Percentiles rank a stretch among this genome's conserved stretches.
phyloP scores from a whole-genome alignment of 257 asterid genomes.

The Solanum appendiculatum region DNA sequence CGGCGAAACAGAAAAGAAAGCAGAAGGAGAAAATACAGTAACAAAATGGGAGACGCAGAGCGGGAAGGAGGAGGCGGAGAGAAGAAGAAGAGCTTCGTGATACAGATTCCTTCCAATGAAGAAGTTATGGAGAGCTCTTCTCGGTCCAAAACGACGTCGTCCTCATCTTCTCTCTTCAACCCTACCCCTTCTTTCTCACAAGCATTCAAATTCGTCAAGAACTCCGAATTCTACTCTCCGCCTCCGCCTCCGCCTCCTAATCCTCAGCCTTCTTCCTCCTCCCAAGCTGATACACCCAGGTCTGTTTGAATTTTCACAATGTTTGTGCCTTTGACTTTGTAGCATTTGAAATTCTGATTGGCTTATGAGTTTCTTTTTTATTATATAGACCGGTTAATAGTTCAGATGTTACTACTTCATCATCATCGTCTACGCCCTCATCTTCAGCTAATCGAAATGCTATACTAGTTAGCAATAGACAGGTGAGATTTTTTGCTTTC shows the following conservation, averaged over 20 bases:
- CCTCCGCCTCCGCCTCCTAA: constrained; percentile 15
- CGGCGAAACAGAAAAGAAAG: background rate
- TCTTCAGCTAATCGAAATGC: constrained; percentile 50
- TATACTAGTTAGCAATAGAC: constrained; percentile 94
- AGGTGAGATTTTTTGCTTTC: constrained; percentile 27
- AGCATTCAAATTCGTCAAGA: constrained; percentile 72
- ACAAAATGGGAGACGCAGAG: background rate
- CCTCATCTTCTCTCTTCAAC: constrained; percentile 36
- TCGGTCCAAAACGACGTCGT: constrained; percentile 37
- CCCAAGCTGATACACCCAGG: constrained; percentile 35
- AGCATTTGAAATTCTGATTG: background rate
- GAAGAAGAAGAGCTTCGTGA: constrained; percentile 29
- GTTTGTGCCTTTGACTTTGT: background rate
- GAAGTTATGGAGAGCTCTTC: constrained; percentile 65
- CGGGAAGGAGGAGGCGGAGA: background rate
- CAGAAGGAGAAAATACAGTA: background rate
- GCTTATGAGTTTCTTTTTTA: background rate
- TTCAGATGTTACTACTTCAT: constrained; percentile 43
- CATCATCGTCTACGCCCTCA: constrained; percentile 20
- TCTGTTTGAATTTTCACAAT: constrained; percentile 1
- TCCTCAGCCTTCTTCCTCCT: constrained; percentile 16
- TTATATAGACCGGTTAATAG: constrained; percentile 27
- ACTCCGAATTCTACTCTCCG: constrained; percentile 64
- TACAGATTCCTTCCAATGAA: constrained; percentile 71
- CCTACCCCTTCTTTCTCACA: constrained; percentile 74